A percentile compares a stretch with the other conserved stretches of the same genome.
phyloP scores from a whole-genome alignment of 2,329 filamentous ascomycete species.

The Sclerotinia trifoliorum region DNA sequence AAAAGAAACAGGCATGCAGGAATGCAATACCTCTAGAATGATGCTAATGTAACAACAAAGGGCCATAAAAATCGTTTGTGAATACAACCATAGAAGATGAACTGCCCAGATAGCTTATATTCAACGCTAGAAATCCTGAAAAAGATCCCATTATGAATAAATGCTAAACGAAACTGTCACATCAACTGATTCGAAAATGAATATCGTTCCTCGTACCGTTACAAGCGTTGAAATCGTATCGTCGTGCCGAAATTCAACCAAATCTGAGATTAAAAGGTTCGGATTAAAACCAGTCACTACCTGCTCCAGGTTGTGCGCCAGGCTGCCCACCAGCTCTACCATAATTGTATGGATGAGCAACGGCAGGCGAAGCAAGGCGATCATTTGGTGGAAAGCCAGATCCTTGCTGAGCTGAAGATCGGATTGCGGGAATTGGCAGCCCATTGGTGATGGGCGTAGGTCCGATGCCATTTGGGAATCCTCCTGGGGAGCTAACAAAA shows the following conservation, averaged over 20 bases:
- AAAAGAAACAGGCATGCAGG: conserved; percentile 30
- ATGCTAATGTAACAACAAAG: conserved; percentile 41
- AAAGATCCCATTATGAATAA: conserved; percentile 22
- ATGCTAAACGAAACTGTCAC: conserved; percentile 26
- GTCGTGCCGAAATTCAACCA: conserved; percentile 34
- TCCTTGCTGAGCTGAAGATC: conserved; percentile 26
- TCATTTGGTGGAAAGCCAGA: conserved; percentile 33
- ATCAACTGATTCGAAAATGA: conserved; percentile 37
- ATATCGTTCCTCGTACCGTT: conserved; percentile 41
- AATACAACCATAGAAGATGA: conserved; percentile 37
- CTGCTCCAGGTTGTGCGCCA: conserved; percentile 33
- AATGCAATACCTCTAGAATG: conserved; percentile 28
- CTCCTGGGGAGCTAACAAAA: conserved; percentile 32
- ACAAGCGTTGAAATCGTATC: conserved; percentile 42
- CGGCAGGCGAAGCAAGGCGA: conserved; percentile 29
- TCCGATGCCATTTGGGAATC: conserved; percentile 36
- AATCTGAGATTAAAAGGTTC: conserved; percentile 16
- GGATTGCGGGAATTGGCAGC: conserved; percentile 26
- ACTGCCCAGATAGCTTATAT: conserved; percentile 12
- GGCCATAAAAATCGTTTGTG: conserved; percentile 41
- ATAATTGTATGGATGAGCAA: conserved; percentile 36
- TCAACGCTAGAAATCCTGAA: conserved; percentile 4
- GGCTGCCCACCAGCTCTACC: conserved; percentile 34
- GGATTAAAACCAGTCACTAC: conserved; percentile 39
- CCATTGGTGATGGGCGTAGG: conserved; percentile 29